Base-by-base conservation (phyloP, 768 basidiomycete species). In the Hygrophoropsis aurantiaca region DNA sequence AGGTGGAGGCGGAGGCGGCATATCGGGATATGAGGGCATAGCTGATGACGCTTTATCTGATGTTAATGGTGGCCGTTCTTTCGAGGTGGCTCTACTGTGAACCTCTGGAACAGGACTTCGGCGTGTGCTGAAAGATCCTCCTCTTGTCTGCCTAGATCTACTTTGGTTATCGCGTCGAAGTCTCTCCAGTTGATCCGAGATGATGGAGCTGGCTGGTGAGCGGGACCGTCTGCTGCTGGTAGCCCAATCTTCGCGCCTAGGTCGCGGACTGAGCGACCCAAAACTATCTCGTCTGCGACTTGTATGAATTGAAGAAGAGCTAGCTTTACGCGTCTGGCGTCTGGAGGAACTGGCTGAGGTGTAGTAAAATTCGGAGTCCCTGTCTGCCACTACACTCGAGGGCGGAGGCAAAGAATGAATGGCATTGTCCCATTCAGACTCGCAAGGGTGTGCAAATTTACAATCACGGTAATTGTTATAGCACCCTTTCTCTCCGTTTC, bases 401-500 rank as follows among this genome's bases (percentile, higher is more conserved):
- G 15, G 57, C 10, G 65, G 67, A 27, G 65, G 65, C 21, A 23
- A 8, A 38, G 65, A 67, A 40, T 49, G 21, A 3, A 42, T 40
- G 1, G 71, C 71, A n/a, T 40, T 30, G 42, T 44, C 36, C 71
- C 71, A 72, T 13, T 51, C 51, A 2, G 62, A 60, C 23, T 69
- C 61, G 44, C 54, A 53, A 5, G 71, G 71, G 21, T 66, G 65
- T 11, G 41, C 67, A 24, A 65, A 67, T 33, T n/a, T 40, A 41
- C 65, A 66, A n/a, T 18, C 48, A 33, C 42, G 53, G 35, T 51
- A 58, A 35, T 52, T 51, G 25, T 55, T 55, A 9, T 0, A 11
- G 35, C 65, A 66, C 2, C 65, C 65, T 40, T 10, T 51, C 6
- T 44, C 47, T 3, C 62, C 58, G 15, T 55, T 46, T 39, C 5